Percentiles rank a stretch among this genome's conserved stretches.
Conservation (phyloP, 768 basidiomycete species). For the Podaxis pistillaris region DNA sequence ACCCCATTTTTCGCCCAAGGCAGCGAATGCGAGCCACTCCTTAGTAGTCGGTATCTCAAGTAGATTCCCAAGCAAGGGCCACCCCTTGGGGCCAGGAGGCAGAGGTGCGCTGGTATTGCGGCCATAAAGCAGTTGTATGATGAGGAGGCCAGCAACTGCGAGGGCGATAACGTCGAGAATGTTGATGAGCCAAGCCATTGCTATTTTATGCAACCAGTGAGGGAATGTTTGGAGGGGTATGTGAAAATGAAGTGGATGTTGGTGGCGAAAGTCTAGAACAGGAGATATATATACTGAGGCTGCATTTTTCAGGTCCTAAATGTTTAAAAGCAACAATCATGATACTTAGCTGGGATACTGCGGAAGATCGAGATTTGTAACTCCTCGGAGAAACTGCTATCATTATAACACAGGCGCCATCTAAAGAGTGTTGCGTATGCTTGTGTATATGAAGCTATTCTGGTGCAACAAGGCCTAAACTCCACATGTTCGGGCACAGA, state of each 20-base stretch:
- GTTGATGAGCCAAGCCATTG: conserved; percentile 17
- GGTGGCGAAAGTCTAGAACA: not conserved
- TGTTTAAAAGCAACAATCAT: not conserved
- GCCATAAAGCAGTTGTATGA: conserved; percentile 21
- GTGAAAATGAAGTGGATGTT: conserved; percentile 1
- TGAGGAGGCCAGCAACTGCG: conserved; percentile 14
- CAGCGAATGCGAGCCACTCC: conserved; percentile 43
- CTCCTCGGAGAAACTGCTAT: no score
- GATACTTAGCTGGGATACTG: no score
- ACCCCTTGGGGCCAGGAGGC: conserved; percentile 47
- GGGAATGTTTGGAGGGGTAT: not conserved
- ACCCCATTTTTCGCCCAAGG: conserved; percentile 48
- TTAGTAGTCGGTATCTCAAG: conserved; percentile 46
- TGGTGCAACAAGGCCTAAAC: no score
- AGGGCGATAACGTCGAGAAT: conserved; percentile 19
- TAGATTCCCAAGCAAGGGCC: conserved; percentile 47
- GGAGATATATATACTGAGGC: not conserved
- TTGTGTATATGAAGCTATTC: no score
- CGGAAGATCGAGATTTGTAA: no score
- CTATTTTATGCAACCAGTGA: not conserved
- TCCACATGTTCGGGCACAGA: no score
- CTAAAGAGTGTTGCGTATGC: no score
- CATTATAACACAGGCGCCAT: no score
- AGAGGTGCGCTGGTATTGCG: conserved; percentile 22
- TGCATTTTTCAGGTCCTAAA: not conserved